Percentiles rank a stretch among this genome's conserved stretches.
Evolutionary conservation across 2,329 filamentous ascomycete genomes (phyloP).

Genomic region (Hymenoscyphus linearis): DNA sequence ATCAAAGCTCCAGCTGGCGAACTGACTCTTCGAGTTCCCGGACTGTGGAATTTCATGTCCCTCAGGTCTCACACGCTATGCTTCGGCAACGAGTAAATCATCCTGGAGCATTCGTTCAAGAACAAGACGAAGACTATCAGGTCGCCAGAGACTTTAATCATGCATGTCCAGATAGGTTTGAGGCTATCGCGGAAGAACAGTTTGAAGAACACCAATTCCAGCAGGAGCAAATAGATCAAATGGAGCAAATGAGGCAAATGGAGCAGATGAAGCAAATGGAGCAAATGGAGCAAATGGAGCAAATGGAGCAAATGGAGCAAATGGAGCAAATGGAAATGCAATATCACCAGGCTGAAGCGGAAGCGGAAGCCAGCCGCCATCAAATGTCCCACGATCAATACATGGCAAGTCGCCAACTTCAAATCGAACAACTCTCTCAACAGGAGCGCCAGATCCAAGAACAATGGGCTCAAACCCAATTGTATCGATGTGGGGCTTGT

Average conservation of each 20-base stretch:
- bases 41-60: neutral
- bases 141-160: neutral
- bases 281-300: neutral
- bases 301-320: neutral
- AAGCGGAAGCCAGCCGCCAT: neutral
- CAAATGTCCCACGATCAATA: conserved; percentile 4
- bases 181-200: neutral
- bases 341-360: neutral
- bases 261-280: neutral
- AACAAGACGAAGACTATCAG: neutral
- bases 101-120: neutral
- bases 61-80: neutral
- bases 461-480: conserved; percentile 12
- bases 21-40: neutral
- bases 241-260: neutral
- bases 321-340: neutral
- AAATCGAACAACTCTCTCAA: conserved; percentile 7
- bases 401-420: conserved; percentile 19
- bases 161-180: neutral
- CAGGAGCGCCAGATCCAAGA: conserved; percentile 19
- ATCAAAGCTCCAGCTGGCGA: neutral
- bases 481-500: conserved; percentile 11
- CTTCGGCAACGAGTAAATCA: neutral
- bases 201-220: neutral
- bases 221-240: neutral